Evolutionary conservation across 73 alveolate genomes (phyloP).

Genomic region (Blepharisma japonicum): DNA sequence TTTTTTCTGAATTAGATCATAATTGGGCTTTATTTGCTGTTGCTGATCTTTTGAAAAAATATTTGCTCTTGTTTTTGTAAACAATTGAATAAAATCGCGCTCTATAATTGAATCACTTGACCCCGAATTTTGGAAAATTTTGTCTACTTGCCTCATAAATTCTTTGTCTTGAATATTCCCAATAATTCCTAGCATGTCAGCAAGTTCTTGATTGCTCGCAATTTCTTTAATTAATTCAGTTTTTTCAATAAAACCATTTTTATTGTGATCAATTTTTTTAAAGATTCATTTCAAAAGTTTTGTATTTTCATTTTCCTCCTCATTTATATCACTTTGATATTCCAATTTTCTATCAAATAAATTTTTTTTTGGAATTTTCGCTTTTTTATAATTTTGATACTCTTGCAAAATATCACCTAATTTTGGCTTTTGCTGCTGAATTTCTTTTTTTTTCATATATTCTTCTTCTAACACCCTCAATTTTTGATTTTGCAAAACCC

Average conservation of each 20-base stretch:
- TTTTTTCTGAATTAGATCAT: too few species aligned
- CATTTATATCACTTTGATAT: neutral
- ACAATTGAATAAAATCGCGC: neutral
- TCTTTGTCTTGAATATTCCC: neutral
- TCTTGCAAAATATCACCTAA: neutral
- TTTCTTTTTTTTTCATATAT: neutral
- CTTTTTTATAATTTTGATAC: neutral
- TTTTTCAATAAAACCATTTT: slow-evolving; percentile 3
- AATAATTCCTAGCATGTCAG: neutral
- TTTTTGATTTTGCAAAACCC: slow-evolving; percentile 1
- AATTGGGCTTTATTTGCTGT: too few species aligned
- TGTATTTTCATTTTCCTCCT: neutral
- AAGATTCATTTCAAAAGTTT: slow-evolving; percentile 2
- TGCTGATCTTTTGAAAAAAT: neutral
- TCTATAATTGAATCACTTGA: neutral
- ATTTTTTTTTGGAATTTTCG: neutral
- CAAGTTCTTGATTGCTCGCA: neutral
- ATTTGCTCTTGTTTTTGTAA: neutral
- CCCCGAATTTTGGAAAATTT: neutral
- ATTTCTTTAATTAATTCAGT: slow-evolving; percentile 13
- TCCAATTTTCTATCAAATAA: neutral
- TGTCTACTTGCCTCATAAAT: neutral
- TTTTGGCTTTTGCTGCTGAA: slow-evolving; percentile 12
- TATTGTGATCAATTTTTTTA: neutral
- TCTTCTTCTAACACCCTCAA: slow-evolving; percentile 3